These are phyloP conservation scores for Dendrocalamus sinicus DNA, from an alignment of 176 grass and related monocot species.

Conservation along the genomic window DNA sequence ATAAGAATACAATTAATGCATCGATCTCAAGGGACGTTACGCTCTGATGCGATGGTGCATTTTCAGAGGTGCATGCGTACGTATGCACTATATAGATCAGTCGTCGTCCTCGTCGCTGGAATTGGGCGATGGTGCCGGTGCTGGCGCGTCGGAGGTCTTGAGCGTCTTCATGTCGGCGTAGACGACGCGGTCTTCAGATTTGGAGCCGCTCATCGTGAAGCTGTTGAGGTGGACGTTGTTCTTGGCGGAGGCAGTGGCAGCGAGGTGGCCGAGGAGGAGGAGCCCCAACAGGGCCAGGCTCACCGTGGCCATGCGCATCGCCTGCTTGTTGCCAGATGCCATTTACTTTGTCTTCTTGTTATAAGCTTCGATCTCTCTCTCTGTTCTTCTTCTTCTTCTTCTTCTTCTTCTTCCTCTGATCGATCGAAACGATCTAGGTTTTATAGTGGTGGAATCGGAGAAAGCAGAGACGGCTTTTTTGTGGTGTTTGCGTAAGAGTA, in stretches of 20 bases:
- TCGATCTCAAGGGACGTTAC: not conserved
- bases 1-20: not conserved
- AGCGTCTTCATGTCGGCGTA: conserved; percentile 38
- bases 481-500: not conserved
- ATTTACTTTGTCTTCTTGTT: not conserved
- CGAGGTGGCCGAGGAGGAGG: conserved; percentile 12
- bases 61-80: not conserved
- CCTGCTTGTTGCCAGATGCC: not conserved
- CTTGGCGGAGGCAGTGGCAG: not conserved
- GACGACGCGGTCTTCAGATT: conserved; percentile 33
- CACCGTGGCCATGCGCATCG: not conserved
- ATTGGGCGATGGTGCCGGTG: not conserved
- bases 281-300: conserved; percentile 34
- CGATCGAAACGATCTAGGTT: not conserved
- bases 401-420: not conserved
- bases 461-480: not conserved
- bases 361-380: not conserved
- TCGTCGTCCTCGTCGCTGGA: not conserved
- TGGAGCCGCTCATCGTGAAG: not conserved
- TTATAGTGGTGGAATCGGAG: not conserved
- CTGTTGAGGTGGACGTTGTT: not conserved
- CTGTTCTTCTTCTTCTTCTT: too few species aligned
- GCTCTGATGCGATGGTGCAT: not conserved
- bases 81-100: not conserved
- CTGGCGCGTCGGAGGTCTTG: not conserved